Evolutionary conservation across 2,329 filamentous ascomycete species (phyloP).

Genomic region (Cladosporium phlei): DNA sequence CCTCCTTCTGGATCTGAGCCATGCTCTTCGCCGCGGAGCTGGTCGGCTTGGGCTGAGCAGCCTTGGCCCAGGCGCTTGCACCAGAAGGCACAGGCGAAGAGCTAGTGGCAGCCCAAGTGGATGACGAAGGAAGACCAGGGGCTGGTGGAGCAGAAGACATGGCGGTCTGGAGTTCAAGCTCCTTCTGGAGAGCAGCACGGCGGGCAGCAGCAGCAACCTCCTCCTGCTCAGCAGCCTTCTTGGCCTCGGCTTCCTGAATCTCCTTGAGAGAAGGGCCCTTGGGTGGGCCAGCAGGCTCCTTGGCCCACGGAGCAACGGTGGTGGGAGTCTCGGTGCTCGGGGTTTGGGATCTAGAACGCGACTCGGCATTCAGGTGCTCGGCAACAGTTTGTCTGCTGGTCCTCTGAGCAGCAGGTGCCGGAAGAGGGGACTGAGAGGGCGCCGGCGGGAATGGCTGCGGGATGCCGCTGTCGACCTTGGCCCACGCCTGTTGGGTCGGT

Average conservation of each 20-base stretch:
- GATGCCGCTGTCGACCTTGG: conserved; percentile 59
- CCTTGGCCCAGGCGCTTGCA: conserved; percentile 62
- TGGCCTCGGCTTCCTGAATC: conserved; percentile 92
- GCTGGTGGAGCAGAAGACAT: conserved; percentile 34
- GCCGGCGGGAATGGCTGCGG: conserved; percentile 75
- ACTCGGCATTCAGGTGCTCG: conserved; percentile 61
- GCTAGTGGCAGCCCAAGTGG: conserved; percentile 79
- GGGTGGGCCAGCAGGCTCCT: conserved; percentile 66
- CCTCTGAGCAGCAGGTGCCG: conserved; percentile 83
- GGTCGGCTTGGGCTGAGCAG: conserved; percentile 48
- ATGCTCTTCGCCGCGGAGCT: conserved; percentile 73
- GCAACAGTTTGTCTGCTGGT: conserved; percentile 72
- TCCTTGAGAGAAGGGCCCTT: conserved; percentile 92
- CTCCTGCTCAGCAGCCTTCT: conserved; percentile 84
- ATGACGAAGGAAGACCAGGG: conserved; percentile 77
- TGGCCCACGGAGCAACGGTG: conserved; percentile 90
- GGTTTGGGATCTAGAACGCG: conserved; percentile 72
- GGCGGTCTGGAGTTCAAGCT: conserved; percentile 59
- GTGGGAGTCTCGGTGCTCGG: conserved; percentile 61
- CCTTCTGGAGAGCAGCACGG: conserved; percentile 74
- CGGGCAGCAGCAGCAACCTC: conserved; percentile 73
- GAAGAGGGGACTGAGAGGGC: conserved; percentile 73
- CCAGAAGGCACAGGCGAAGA: conserved; percentile 59
- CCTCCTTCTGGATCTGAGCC: conserved; percentile 93
- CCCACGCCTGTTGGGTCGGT: conserved; percentile 51